Conservation (phyloP, 176 grass and related monocot species). For the Aechmea fasciata region DNA sequence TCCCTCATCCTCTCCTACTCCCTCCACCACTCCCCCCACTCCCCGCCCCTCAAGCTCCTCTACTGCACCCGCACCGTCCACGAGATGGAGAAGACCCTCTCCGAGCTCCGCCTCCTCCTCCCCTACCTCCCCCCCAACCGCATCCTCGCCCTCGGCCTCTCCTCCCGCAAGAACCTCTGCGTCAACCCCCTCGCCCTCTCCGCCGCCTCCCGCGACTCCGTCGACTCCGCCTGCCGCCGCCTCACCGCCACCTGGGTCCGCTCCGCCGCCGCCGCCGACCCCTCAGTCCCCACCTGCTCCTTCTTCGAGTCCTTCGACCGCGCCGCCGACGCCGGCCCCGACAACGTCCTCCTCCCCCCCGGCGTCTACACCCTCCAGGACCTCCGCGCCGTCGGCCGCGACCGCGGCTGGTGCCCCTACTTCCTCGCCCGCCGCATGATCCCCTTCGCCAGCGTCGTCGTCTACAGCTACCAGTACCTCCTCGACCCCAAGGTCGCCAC, state of each 20-base stretch:
- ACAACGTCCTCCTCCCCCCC: constrained; percentile 47
- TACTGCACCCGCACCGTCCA: constrained; percentile 99
- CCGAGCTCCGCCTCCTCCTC: constrained; percentile 74
- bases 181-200: constrained; percentile 64
- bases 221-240: constrained; percentile 81
- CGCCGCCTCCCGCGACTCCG: constrained; percentile 57
- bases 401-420: constrained; percentile 69
- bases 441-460: constrained; percentile 73
- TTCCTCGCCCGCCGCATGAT: constrained; percentile 92
- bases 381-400: constrained; percentile 54
- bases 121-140: constrained; percentile 43
- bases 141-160: constrained; percentile 74
- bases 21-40: constrained; percentile 28
- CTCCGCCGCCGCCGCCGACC: constrained; percentile 43
- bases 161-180: constrained; percentile 87
- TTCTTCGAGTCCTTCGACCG: constrained; percentile 82
- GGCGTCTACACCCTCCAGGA: constrained; percentile 83
- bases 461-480: constrained; percentile 95
- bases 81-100: constrained; percentile 95
- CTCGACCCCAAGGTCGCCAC: constrained; percentile 88
- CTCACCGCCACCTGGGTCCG: constrained; percentile 92
- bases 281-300: constrained; percentile 39
- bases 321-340: constrained; percentile 37
- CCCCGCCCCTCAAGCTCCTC: constrained; percentile 53
- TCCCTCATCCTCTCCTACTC: constrained; percentile 78